Percentiles rank a stretch among this genome's conserved stretches.
phyloP scores from a whole-genome alignment of 192 early-diverging fungal genomes.

The Glomus cerebriforme region DNA sequence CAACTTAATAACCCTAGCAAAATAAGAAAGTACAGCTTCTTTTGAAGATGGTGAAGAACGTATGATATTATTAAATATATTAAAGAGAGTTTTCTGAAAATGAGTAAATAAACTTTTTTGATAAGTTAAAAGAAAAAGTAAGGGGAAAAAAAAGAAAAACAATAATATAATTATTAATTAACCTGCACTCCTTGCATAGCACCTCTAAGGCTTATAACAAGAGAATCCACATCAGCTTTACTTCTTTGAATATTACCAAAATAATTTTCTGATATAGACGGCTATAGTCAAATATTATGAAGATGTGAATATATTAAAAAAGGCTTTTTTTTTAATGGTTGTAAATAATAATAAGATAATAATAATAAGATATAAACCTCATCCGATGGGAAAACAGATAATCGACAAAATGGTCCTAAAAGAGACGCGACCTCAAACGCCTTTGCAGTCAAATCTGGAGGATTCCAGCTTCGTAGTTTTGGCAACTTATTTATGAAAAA shows the following conservation, averaged over 20 bases:
- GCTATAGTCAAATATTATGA: constrained; percentile 43
- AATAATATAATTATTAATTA: background rate
- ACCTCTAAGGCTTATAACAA: constrained; percentile 59
- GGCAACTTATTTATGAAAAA: constrained; percentile 28
- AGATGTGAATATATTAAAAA: too few relatives aligned
- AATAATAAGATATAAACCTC: constrained; percentile 29
- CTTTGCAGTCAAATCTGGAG: constrained; percentile 50
- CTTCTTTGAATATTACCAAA: constrained; percentile 58
- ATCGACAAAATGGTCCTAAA: constrained; percentile 73
- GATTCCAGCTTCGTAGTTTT: constrained; percentile 56
- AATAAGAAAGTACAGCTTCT: constrained; percentile 64
- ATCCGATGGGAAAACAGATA: constrained; percentile 54
- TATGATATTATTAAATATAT: constrained; percentile 65
- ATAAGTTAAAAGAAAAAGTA: too few relatives aligned
- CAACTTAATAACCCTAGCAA: constrained; percentile 59
- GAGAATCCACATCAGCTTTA: constrained; percentile 52
- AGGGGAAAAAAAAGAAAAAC: background rate
- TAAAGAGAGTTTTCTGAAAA: constrained; percentile 43
- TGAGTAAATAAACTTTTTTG: background rate
- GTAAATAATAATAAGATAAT: background rate
- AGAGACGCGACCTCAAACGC: constrained; percentile 66
- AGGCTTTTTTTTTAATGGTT: constrained; percentile 22
- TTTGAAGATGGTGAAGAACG: constrained; percentile 59
- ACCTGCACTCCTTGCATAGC: constrained; percentile 61
- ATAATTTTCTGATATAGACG: constrained; percentile 47